Evolutionary conservation across 371 early-diverging fungal genomes (phyloP), one percentile per base, ranked within the genome.

Genomic region (Haplosporangium sp.): DNA sequence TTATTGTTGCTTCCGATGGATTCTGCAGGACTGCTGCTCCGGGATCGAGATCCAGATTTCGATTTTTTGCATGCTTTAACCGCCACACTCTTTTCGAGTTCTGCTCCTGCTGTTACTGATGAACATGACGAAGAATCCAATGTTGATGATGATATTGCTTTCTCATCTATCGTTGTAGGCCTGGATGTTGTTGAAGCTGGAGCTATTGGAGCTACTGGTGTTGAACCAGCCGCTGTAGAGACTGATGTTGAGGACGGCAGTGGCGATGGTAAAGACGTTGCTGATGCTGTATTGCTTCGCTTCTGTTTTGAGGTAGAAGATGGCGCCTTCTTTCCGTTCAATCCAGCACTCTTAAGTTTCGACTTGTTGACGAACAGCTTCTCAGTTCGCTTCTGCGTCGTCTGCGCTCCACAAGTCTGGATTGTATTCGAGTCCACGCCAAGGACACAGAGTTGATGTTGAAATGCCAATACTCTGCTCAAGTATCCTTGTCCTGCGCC

Each of bases 401-500:
- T 80, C 56, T 92, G 86, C 2, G 96, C 95, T 0, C 95, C 95
- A 48, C 90, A 87, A 4, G 93, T 95, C 80, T 95, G 95, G 2
- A 90, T 77, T 53, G 87, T 86, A 41, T 90, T 87, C 51, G 89
- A 89, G 61, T 96, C 96, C 0, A 96, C 89, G 5, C 94, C 96
- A 23, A 96, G 74, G 0, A 95, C 94, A n/a, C 87, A 83, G 41
- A 90, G 67, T 6, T 83, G 83, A 69, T 90, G 88, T 46, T 90
- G 86, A 66, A 86, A 92, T 0, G 94, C 94, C 36, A 95, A 70
- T 5, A 87, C 87, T 1, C 94, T 87, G 43, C 93, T 91, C 41
- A 95, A 69, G 52, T 95, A 95, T 0, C 95, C 96, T 75, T 92
- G 89, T 14, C 86, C 93, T 13, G 93, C 90, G 7, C 93, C 93